These are phyloP conservation scores for Irpex sp. DNA, from an alignment of 1,284 basidiomycete species.

Conservation along the genomic window DNA sequence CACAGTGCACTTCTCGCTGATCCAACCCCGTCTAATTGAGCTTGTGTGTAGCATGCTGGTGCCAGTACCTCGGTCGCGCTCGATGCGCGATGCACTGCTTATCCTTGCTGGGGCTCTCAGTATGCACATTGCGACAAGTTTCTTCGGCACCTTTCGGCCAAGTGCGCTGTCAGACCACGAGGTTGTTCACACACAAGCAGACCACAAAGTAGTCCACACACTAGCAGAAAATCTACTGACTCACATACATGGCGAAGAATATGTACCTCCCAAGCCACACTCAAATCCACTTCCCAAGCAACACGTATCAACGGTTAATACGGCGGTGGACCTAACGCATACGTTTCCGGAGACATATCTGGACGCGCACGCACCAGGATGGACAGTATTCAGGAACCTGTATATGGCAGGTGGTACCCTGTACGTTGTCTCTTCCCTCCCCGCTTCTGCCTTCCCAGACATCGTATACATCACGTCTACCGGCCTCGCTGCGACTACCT, in stretches of 20 bases:
- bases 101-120: constrained; percentile 45
- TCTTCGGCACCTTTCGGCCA: constrained; percentile 30
- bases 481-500: constrained; percentile 53
- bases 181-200: constrained; percentile 33
- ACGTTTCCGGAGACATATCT: constrained; percentile 48
- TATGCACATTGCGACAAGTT: constrained; percentile 46
- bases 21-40: background rate
- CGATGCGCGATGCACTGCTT: constrained; percentile 45
- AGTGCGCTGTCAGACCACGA: constrained; percentile 30
- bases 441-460: constrained; percentile 50
- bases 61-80: constrained; percentile 18
- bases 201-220: no score
- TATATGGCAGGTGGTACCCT: constrained; percentile 80
- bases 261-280: background rate
- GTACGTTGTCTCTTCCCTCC: constrained; percentile 52
- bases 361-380: constrained; percentile 67
- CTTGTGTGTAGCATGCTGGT: background rate
- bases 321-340: constrained; percentile 17
- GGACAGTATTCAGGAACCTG: constrained; percentile 76
- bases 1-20: no score
- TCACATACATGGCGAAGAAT: constrained; percentile 1
- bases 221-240: constrained; percentile 4
- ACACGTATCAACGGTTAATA: background rate
- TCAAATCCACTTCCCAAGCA: background rate
- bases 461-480: constrained; percentile 68